Conservation (phyloP, 129 eudicot species). For the Deinandra increscens region DNA sequence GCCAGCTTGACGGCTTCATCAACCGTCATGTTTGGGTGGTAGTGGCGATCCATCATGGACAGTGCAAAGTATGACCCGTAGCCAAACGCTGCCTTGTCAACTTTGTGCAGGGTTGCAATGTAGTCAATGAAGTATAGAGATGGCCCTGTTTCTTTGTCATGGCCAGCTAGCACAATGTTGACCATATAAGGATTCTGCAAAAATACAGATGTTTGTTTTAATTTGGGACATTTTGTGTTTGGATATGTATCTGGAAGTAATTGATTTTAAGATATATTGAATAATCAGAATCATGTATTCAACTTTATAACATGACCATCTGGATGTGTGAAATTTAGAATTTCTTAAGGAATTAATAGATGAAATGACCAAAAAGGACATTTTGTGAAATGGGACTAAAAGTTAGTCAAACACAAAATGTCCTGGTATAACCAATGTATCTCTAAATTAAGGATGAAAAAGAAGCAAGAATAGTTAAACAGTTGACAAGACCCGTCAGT, state of each 20-base stretch:
- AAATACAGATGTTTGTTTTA: not conserved
- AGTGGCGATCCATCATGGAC: conserved; percentile 97
- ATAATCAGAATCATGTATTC: too few relatives aligned
- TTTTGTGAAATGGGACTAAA: too few relatives aligned
- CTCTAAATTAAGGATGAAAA: not conserved
- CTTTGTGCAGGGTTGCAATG: conserved; percentile 92
- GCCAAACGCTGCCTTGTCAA: conserved; percentile 95
- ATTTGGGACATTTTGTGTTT: too few relatives aligned
- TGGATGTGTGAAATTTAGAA: too few relatives aligned
- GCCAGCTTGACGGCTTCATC: conserved; percentile 89
- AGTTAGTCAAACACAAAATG: not conserved
- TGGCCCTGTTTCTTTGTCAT: conserved; percentile 86
- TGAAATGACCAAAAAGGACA: too few relatives aligned
- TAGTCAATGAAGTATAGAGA: conserved; percentile 85
- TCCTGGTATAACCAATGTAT: not conserved
- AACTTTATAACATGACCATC: too few relatives aligned
- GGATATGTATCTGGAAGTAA: too few relatives aligned
- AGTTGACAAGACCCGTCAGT: not conserved
- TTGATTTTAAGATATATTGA: too few relatives aligned
- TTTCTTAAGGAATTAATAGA: too few relatives aligned
- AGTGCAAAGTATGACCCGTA: conserved; percentile 89
- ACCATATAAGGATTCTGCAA: conserved; percentile 88
- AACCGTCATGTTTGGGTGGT: conserved; percentile 72
- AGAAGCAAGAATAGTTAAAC: not conserved
- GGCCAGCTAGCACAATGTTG: conserved; percentile 83